phyloP scores from a whole-genome alignment of 2,329 filamentous ascomycete genomes.

The Beauveria sp. region DNA sequence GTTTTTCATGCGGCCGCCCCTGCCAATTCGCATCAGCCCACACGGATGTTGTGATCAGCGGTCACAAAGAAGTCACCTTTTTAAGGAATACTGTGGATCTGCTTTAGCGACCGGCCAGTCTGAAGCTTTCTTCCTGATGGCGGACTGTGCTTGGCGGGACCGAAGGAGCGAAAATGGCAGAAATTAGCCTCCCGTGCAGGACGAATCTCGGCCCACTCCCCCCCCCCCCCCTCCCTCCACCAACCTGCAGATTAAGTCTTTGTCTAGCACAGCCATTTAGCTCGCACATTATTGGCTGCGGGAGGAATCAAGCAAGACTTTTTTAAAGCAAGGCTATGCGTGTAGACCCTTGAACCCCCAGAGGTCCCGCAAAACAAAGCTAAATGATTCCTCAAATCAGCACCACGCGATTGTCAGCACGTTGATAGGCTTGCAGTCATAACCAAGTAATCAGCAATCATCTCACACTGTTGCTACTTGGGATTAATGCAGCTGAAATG shows the following conservation, averaged over 20 bases:
- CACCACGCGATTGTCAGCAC: not conserved
- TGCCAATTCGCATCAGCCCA: not conserved
- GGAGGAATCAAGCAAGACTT: not conserved
- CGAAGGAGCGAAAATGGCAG: not conserved
- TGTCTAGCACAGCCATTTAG: not conserved
- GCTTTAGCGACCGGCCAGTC: not conserved
- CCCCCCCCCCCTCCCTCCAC: not conserved
- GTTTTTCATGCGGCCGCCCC: not conserved
- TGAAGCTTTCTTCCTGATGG: no score
- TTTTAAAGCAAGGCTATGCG: not conserved
- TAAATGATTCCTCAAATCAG: not conserved
- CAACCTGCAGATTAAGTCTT: not conserved
- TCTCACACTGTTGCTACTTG: not conserved
- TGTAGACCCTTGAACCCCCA: not conserved
- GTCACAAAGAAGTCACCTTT: not conserved
- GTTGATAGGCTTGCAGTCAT: no score
- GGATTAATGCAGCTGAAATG: not conserved
- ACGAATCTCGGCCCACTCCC: not conserved
- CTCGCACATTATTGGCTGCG: not conserved
- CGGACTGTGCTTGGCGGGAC: not conserved
- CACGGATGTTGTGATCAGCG: not conserved
- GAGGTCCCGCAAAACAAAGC: not conserved
- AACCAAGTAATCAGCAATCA: no score
- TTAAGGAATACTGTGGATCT: not conserved
- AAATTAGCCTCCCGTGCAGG: not conserved